Conservation (phyloP, 257 asterid species). For the Ballota nigra region DNA sequence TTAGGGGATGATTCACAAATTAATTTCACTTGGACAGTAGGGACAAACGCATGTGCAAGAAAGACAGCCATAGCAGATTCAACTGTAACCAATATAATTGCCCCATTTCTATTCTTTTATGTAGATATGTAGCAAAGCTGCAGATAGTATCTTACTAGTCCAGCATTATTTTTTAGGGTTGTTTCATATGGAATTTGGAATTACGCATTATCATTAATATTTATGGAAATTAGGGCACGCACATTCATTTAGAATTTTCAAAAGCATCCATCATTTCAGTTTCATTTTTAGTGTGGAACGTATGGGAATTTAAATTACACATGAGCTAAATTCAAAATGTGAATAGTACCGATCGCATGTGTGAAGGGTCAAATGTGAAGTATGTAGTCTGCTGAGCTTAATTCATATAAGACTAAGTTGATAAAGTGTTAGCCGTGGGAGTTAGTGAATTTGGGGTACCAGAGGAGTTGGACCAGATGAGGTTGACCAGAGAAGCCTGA, state of each 20-base stretch:
- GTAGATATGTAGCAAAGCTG: neutral
- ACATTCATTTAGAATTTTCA: neutral
- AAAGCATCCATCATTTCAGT: neutral
- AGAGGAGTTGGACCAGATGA: no score
- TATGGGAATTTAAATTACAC: neutral
- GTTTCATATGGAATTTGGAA: neutral
- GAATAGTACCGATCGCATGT: no score
- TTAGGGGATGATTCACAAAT: no score
- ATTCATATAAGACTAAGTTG: no score
- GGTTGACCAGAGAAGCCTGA: no score
- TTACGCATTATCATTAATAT: neutral
- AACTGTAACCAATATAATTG: neutral
- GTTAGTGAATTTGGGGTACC: no score
- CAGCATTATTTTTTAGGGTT: neutral
- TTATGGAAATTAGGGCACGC: neutral
- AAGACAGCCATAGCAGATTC: neutral
- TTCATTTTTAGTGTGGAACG: neutral
- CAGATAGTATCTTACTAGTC: neutral
- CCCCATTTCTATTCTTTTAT: neutral
- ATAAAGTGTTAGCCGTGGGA: no score
- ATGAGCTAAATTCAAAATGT: neutral
- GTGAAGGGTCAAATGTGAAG: no score
- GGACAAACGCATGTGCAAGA: neutral
- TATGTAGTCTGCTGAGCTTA: no score
- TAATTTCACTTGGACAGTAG: neutral